Conservation (phyloP, 108 stramenopile genomes). For the Fragilaria radians region DNA sequence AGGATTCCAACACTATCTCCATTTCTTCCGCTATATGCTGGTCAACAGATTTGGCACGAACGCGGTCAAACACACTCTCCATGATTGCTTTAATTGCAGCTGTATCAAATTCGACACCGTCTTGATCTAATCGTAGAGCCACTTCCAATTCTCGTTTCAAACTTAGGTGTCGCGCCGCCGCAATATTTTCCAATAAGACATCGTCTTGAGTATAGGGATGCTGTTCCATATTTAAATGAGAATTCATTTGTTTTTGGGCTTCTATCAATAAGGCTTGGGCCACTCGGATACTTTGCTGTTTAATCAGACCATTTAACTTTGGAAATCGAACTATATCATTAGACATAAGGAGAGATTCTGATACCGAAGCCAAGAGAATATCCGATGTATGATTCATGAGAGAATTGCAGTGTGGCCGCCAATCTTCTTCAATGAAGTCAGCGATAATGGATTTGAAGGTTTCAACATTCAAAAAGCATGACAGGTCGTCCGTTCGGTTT, state of each 20-base stretch:
- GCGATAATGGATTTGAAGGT: slow-evolving; percentile 55
- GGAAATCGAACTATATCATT: slow-evolving; percentile 15
- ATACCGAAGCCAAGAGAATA: slow-evolving; percentile 7
- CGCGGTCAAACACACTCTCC: slow-evolving; percentile 46
- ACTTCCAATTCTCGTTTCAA: slow-evolving; percentile 43
- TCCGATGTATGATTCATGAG: slow-evolving; percentile 27
- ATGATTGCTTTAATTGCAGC: slow-evolving; percentile 31
- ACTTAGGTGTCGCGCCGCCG: slow-evolving; percentile 31
- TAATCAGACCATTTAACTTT: slow-evolving; percentile 9
- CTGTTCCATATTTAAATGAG: slow-evolving; percentile 44
- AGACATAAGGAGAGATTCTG: not conserved
- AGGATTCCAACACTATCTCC: slow-evolving; percentile 49
- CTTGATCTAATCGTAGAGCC: slow-evolving; percentile 30
- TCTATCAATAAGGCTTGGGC: slow-evolving; percentile 22
- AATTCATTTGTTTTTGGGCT: slow-evolving; percentile 25
- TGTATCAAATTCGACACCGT: slow-evolving; percentile 26
- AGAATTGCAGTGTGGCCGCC: slow-evolving; percentile 34
- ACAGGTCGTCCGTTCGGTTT: slow-evolving; percentile 56
- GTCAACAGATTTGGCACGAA: slow-evolving; percentile 31
- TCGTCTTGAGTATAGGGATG: slow-evolving; percentile 61
- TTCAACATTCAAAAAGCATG: slow-evolving; percentile 61
- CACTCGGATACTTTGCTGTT: slow-evolving; percentile 14
- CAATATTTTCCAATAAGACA: slow-evolving; percentile 46
- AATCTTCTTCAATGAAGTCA: slow-evolving; percentile 55
- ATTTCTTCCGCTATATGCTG: slow-evolving; percentile 66